A percentile compares a stretch with the other conserved stretches of the same genome.
phyloP scores from a whole-genome alignment of 2,329 filamentous ascomycete species.

The Reticulascus tulasneorum region DNA sequence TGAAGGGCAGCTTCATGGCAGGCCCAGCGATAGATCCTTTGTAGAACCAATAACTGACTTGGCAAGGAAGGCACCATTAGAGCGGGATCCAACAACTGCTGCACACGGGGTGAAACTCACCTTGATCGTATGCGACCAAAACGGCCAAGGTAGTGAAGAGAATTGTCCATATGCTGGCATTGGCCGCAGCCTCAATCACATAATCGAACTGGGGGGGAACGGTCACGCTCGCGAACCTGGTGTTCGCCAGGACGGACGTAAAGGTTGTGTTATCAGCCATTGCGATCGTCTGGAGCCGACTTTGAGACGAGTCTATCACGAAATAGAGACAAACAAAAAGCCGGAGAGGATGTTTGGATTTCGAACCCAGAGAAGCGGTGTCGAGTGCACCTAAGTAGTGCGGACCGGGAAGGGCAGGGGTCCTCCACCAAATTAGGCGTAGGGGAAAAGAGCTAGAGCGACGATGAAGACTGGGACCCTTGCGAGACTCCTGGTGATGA shows the following conservation, averaged over 20 bases:
- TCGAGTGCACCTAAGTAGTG: too few species aligned
- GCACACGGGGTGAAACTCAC: slow-evolving; percentile 54
- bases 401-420: too few species aligned
- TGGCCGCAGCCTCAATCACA: slow-evolving; percentile 51
- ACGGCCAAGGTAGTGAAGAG: slow-evolving; percentile 66
- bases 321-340: too few species aligned
- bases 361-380: too few species aligned
- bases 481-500: too few species aligned
- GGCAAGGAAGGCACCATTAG: slow-evolving; percentile 2
- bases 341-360: too few species aligned
- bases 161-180: slow-evolving; percentile 55
- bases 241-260: slow-evolving; percentile 63
- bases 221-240: slow-evolving; percentile 44
- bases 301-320: too few species aligned
- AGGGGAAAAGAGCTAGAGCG: too few species aligned
- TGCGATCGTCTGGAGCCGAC: slow-evolving; percentile 14
- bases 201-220: slow-evolving; percentile 54
- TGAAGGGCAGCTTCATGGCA: slow-evolving; percentile 74
- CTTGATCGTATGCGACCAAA: slow-evolving; percentile 82
- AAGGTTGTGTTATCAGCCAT: slow-evolving; percentile 62
- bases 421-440: too few species aligned
- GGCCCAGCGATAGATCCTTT: slow-evolving; percentile 77
- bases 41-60: slow-evolving; percentile 70
- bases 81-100: background rate
- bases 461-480: too few species aligned